Evolutionary conservation across 2,329 filamentous ascomycete genomes (phyloP).

Genomic region (Amylocarpus encephaloides): DNA sequence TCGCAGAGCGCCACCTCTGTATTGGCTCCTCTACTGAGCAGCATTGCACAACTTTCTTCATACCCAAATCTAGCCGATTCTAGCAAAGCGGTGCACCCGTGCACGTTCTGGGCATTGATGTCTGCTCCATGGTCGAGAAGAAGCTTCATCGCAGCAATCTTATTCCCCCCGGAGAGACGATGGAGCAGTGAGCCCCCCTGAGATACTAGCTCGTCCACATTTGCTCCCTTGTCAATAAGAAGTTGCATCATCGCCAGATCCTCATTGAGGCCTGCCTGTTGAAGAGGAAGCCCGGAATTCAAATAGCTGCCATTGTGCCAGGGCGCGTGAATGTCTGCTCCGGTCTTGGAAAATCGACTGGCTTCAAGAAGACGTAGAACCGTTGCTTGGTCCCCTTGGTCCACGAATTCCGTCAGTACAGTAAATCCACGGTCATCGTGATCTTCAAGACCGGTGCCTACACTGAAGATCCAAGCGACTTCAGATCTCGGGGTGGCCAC

Average conservation of each 20-base stretch:
- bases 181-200: neutral
- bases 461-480: neutral
- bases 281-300: neutral
- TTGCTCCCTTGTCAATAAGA: neutral
- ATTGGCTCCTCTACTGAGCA: too few species aligned
- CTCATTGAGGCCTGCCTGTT: neutral
- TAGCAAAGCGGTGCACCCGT: neutral
- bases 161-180: neutral
- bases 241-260: neutral
- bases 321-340: neutral
- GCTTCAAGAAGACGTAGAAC: neutral
- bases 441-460: neutral
- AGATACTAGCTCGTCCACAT: neutral
- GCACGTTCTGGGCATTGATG: neutral
- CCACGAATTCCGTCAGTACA: neutral
- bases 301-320: too few species aligned
- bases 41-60: too few species aligned
- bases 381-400: neutral
- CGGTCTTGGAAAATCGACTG: too few species aligned
- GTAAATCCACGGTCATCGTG: neutral
- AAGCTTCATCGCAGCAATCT: neutral
- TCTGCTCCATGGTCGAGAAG: conserved; percentile 1
- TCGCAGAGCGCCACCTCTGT: too few species aligned
- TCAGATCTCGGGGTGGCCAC: neutral
- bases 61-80: too few species aligned